A percentile compares a stretch with the other conserved stretches of the same genome.
These are phyloP conservation scores for Xanthoconium separans DNA, from an alignment of 1,284 basidiomycete genomes.

Conservation along the genomic window DNA sequence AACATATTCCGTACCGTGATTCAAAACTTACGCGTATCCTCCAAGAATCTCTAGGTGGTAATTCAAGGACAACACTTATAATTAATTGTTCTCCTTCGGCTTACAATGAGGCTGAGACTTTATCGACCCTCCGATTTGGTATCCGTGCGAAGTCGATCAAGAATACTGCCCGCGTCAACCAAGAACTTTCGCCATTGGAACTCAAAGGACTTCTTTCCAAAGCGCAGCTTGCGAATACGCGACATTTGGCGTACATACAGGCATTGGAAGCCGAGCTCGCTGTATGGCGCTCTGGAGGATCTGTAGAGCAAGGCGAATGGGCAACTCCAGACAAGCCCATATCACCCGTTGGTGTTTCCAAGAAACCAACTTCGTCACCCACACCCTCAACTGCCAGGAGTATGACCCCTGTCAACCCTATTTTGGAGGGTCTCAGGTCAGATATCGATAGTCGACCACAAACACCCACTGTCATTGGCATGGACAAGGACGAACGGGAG, in stretches of 20 bases:
- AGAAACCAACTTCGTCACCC: slow-evolving; percentile 63
- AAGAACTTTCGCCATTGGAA: slow-evolving; percentile 95
- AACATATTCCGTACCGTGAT: slow-evolving; percentile 98
- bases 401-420: slow-evolving; percentile 81
- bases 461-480: slow-evolving; percentile 79
- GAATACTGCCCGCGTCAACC: slow-evolving; percentile 99
- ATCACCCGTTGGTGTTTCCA: slow-evolving; percentile 43
- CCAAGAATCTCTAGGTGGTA: slow-evolving; percentile 99
- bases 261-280: slow-evolving; percentile 90
- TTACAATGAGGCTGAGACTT: slow-evolving; percentile 96
- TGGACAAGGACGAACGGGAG: slow-evolving; percentile 97
- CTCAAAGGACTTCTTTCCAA: slow-evolving; percentile 92
- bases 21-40: slow-evolving; percentile 99
- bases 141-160: slow-evolving; percentile 99
- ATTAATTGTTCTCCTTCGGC: slow-evolving; percentile 99
- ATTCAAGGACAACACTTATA: slow-evolving; percentile 97
- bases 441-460: slow-evolving; percentile 77
- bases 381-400: slow-evolving; percentile 66
- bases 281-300: slow-evolving; percentile 87
- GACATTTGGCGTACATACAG: slow-evolving; percentile 86
- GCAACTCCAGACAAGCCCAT: slow-evolving; percentile 63
- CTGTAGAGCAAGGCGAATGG: slow-evolving; percentile 87
- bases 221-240: slow-evolving; percentile 82
- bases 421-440: slow-evolving; percentile 69
- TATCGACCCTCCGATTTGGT: slow-evolving; percentile 98